A percentile compares a stretch with the other conserved stretches of the same genome.
These are phyloP conservation scores for Tephrocybe sp. DNA, from an alignment of 768 basidiomycete genomes.

Conservation along the genomic window DNA sequence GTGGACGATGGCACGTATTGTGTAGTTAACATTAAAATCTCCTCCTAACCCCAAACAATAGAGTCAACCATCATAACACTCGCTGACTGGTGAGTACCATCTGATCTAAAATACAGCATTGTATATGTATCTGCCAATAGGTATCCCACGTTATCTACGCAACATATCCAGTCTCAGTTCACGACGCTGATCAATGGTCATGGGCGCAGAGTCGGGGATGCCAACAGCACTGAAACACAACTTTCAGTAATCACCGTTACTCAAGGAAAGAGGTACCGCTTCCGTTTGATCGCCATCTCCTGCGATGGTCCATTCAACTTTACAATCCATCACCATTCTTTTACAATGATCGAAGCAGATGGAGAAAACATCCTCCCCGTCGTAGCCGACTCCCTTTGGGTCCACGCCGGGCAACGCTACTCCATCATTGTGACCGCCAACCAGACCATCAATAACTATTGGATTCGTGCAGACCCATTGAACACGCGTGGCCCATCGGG, in stretches of 20 bases:
- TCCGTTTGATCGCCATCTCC: neutral
- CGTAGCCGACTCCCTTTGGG: neutral
- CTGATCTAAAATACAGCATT: neutral
- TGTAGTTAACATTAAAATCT: neutral
- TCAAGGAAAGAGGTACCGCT: neutral
- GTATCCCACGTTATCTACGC: too few relatives aligned
- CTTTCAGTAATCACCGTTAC: neutral
- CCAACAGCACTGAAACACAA: neutral
- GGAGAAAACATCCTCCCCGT: neutral
- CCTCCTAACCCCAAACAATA: neutral
- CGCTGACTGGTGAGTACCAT: neutral
- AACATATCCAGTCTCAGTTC: too few relatives aligned
- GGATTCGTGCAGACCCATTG: neutral
- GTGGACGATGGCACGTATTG: neutral
- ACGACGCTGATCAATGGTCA: conserved; percentile 1
- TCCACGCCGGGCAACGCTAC: neutral
- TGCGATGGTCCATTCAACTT: conserved; percentile 1
- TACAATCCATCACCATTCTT: neutral
- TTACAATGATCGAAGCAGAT: neutral
- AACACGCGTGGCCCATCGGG: neutral
- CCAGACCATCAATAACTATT: neutral
- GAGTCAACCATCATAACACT: conserved; percentile 2
- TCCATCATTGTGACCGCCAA: neutral
- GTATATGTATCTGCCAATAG: neutral
- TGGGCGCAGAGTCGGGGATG: neutral